Conservation (phyloP, 495 filamentous ascomycete genomes). For the Parathielavia hyrcaniae region DNA sequence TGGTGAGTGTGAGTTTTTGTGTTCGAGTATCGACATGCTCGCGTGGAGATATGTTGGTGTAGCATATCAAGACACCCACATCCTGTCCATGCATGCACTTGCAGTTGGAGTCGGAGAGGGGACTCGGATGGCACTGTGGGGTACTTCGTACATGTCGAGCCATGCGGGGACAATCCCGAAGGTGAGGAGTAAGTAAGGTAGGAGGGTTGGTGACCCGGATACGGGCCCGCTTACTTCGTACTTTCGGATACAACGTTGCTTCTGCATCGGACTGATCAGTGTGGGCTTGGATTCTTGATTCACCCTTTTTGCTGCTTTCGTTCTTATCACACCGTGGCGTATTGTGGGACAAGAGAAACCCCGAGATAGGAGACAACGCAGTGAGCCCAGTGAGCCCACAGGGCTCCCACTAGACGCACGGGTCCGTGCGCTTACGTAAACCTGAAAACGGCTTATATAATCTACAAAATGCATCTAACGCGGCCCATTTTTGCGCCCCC, state of each 20-base stretch:
- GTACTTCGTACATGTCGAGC: background rate
- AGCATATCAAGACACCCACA: background rate
- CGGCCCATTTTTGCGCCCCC: too few species aligned
- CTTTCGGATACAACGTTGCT: slow-evolving; percentile 1
- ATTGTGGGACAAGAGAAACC: too few species aligned
- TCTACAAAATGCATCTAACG: too few species aligned
- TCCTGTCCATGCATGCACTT: too few species aligned
- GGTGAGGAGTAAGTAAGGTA: background rate
- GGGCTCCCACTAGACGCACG: too few species aligned
- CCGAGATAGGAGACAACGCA: too few species aligned
- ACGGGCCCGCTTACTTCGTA: background rate
- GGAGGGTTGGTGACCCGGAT: too few species aligned
- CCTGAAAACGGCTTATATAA: too few species aligned
- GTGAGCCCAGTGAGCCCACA: too few species aligned
- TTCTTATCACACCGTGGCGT: too few species aligned
- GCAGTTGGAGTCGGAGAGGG: slow-evolving; percentile 3
- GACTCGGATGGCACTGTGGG: slow-evolving; percentile 5
- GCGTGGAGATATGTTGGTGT: background rate
- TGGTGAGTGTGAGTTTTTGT: too few species aligned
- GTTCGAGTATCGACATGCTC: background rate
- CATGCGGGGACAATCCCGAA: background rate
- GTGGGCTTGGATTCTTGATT: background rate
- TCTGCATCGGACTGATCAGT: background rate
- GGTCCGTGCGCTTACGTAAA: too few species aligned
- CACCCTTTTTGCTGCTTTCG: background rate